These are phyloP conservation scores for Trypanosoma congolense DNA, from an alignment of 208 protist genomes.

Conservation along the genomic window DNA sequence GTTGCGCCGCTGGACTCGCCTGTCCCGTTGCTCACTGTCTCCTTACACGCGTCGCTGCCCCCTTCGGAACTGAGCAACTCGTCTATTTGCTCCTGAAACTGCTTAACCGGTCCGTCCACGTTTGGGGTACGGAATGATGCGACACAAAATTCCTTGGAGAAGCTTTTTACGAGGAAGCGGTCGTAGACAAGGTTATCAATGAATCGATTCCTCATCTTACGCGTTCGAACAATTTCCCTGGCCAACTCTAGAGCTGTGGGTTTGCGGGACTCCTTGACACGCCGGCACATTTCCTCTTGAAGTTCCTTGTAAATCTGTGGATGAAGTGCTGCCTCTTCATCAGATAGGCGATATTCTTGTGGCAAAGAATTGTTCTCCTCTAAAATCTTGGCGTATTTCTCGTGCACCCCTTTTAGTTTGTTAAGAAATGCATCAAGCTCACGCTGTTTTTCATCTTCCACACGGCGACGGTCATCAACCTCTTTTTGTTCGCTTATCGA, in stretches of 20 bases:
- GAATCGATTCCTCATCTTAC: slow-evolving; percentile 87
- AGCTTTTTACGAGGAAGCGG: slow-evolving; percentile 81
- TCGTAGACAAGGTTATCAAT: slow-evolving; percentile 90
- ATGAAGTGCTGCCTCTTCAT: slow-evolving; percentile 86
- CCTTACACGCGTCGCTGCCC: slow-evolving; percentile 15
- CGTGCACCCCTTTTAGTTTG: slow-evolving; percentile 57
- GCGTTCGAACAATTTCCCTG: slow-evolving; percentile 68
- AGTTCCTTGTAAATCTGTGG: slow-evolving; percentile 64
- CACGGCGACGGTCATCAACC: slow-evolving; percentile 75
- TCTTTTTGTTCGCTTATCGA: slow-evolving; percentile 93
- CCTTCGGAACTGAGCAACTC: slow-evolving; percentile 46
- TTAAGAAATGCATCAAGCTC: slow-evolving; percentile 71
- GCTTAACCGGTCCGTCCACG: slow-evolving; percentile 33
- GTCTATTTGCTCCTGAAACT: slow-evolving; percentile 52
- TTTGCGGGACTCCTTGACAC: slow-evolving; percentile 60
- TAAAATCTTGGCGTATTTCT: slow-evolving; percentile 61
- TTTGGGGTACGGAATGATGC: slow-evolving; percentile 88
- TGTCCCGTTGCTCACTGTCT: too few relatives aligned
- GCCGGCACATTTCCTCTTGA: slow-evolving; percentile 52
- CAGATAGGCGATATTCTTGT: slow-evolving; percentile 30
- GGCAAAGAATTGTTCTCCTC: slow-evolving; percentile 65
- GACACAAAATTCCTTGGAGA: slow-evolving; percentile 68
- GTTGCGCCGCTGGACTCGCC: neutral
- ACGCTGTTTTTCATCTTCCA: slow-evolving; percentile 50
- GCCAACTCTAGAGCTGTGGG: slow-evolving; percentile 83